Evolutionary conservation across 176 grass and related monocot species (phyloP), one percentile per base, ranked within the genome.

Genomic region (Aegilops tauschii): DNA sequence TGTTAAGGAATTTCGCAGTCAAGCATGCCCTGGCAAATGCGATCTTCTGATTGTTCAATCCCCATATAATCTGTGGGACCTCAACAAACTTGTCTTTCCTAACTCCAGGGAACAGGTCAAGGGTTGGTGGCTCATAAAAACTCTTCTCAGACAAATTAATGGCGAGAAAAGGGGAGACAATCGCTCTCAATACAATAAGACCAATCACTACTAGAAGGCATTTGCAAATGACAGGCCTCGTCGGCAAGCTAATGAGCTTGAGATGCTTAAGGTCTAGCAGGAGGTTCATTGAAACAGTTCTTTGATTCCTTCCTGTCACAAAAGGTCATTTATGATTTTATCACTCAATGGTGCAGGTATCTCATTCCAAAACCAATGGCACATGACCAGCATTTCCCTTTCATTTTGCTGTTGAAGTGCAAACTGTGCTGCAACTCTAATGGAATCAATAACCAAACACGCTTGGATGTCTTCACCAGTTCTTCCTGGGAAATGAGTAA

Each of bases 31-130:
- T 94, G 49, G 97, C 94, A 23, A 99, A 83, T 27, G 97, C 97
- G 52, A 96, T 99, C 90, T 99, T 99, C 64, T 99, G 97, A 77
- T 94, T 99, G 88, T 99, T 99, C 82, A 99, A 89, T 59, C 97
- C 97, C 97, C 97, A 99, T 89, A 99, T 86, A 87, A 99, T 96
- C 86, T 99, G 97, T 61, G 97, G 97, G 31, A 94, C 90, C 88
- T 90, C 89, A 40, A 99, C 65, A 83, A 96, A 99, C 84, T 93
- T 99, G 45, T 89, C 87, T 89, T 64, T 86, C 61, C 90, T 96
- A 61, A 92, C 79, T 77, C 87, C 69, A 90, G 78, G 80, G 27
- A 79, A 69, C 79, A 91, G 87, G 72, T 88, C 90, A 49, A 86
- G 75, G 34, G 29, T 23, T 64, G 85, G 16, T 23, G 80, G 52